phyloP scores from a whole-genome alignment of 495 filamentous ascomycete species.

The Daldinia caldariorum region DNA sequence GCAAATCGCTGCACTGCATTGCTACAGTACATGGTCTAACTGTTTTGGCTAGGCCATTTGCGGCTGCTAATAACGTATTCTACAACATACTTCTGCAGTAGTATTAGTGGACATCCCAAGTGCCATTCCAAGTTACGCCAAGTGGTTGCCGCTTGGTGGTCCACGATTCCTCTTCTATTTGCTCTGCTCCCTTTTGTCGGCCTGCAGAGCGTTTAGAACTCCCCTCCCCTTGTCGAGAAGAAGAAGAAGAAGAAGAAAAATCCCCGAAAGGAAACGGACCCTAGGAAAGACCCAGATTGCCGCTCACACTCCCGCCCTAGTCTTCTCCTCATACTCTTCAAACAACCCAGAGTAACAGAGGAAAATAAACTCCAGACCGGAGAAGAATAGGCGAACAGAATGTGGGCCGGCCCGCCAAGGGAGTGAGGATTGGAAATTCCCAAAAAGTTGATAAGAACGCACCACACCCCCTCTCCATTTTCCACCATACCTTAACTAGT shows the following conservation, averaged over 20 bases:
- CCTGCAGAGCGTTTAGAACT: slow-evolving; percentile 43
- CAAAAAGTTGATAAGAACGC: slow-evolving; percentile 44
- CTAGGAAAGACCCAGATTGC: slow-evolving; percentile 31
- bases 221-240: slow-evolving; percentile 37
- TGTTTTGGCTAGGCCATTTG: slow-evolving; percentile 43
- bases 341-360: slow-evolving; percentile 12
- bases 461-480: slow-evolving; percentile 43
- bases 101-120: slow-evolving; percentile 33
- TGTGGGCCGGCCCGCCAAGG: slow-evolving; percentile 39
- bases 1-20: slow-evolving; percentile 17
- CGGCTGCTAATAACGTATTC: slow-evolving; percentile 27
- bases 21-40: slow-evolving; percentile 27
- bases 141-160: slow-evolving; percentile 43
- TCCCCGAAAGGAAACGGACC: slow-evolving; percentile 21
- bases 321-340: slow-evolving; percentile 1
- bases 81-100: slow-evolving; percentile 27
- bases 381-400: slow-evolving; percentile 23
- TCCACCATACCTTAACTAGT: slow-evolving; percentile 32
- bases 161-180: slow-evolving; percentile 40
- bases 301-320: slow-evolving; percentile 21
- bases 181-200: slow-evolving; percentile 40
- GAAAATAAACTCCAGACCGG: slow-evolving; percentile 18
- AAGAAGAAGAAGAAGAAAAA: no score
- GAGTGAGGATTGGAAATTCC: slow-evolving; percentile 39
- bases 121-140: slow-evolving; percentile 38